Percentiles rank a stretch among this genome's conserved stretches.
phyloP scores from a whole-genome alignment of 2,329 filamentous ascomycete species.

The Cadophora luteo-olivacea region DNA sequence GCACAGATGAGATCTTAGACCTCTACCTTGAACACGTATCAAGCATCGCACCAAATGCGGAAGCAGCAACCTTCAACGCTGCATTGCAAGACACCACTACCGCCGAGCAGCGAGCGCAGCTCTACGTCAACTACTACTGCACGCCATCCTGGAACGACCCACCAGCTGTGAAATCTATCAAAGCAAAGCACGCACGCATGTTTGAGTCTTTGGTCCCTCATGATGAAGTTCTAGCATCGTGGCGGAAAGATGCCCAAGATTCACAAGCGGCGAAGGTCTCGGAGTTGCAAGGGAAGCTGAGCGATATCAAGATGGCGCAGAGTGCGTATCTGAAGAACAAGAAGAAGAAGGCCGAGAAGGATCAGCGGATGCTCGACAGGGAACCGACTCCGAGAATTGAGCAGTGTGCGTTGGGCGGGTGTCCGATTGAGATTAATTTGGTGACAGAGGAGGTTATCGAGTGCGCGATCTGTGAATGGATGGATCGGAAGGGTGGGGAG shows the following conservation, averaged over 20 bases:
- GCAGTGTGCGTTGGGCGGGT: conserved; percentile 35
- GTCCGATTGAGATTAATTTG: conserved; percentile 37
- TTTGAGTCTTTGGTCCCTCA: conserved; percentile 38
- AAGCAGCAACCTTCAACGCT: conserved; percentile 28
- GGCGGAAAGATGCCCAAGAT: conserved; percentile 39
- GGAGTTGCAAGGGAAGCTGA: conserved; percentile 31
- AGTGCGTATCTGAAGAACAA: conserved; percentile 41
- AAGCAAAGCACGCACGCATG: conserved; percentile 41
- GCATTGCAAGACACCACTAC: conserved; percentile 34
- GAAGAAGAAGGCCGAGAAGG: conserved; percentile 39
- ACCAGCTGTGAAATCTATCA: conserved; percentile 38
- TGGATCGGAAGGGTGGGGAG: conserved; percentile 33
- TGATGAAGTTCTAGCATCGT: conserved; percentile 38
- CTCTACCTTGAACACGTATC: conserved; percentile 26
- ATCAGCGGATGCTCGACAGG: conserved; percentile 27
- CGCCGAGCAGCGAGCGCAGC: conserved; percentile 35
- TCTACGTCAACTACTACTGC: conserved; percentile 42
- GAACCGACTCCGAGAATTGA: conserved; percentile 29
- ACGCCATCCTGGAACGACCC: conserved; percentile 29
- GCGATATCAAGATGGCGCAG: conserved; percentile 41
- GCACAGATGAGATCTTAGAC: conserved; percentile 31
- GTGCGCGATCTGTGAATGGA: conserved; percentile 43
- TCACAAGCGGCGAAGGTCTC: conserved; percentile 30
- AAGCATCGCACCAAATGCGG: conserved; percentile 17
- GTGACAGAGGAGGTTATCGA: conserved; percentile 34